These are phyloP conservation scores for Lactarius akahatsu DNA, from an alignment of 768 basidiomycete species.

Conservation along the genomic window DNA sequence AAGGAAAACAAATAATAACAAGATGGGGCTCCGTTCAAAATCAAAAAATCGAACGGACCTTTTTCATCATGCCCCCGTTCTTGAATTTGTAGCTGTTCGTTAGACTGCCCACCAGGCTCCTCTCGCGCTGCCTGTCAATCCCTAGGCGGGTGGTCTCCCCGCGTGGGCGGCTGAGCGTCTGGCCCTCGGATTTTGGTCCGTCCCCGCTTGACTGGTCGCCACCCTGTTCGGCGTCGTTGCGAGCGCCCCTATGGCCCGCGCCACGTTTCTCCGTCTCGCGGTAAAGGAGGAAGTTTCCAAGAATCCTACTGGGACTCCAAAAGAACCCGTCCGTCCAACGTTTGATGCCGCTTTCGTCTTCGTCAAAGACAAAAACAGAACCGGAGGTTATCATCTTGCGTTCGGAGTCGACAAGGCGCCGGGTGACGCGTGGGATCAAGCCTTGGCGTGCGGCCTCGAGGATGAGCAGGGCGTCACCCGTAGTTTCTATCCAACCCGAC, in stretches of 20 bases:
- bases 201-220: conserved; percentile 26
- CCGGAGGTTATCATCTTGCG: conserved; percentile 91
- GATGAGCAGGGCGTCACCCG: conserved; percentile 92
- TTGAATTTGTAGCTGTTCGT: conserved; percentile 96
- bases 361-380: conserved; percentile 96
- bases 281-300: conserved; percentile 95
- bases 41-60: conserved; percentile 53
- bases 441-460: conserved; percentile 91
- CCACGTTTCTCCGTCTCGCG: conserved; percentile 89
- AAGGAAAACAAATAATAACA: conserved; percentile 6
- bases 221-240: conserved; percentile 41
- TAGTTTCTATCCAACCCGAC: conserved; percentile 94
- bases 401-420: conserved; percentile 89
- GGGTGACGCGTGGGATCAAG: conserved; percentile 87
- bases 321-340: conserved; percentile 97
- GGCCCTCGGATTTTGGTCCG: conserved; percentile 33
- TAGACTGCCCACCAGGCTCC: conserved; percentile 83
- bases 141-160: conserved; percentile 46
- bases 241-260: conserved; percentile 56
- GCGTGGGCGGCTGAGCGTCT: conserved; percentile 65
- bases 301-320: conserved; percentile 90
- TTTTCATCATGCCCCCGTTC: conserved; percentile 92
- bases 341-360: conserved; percentile 96
- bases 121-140: conserved; percentile 73
- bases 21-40: background rate